These are phyloP conservation scores for Penicillium sp. DNA, from an alignment of 2,329 filamentous ascomycete species.

Conservation along the genomic window DNA sequence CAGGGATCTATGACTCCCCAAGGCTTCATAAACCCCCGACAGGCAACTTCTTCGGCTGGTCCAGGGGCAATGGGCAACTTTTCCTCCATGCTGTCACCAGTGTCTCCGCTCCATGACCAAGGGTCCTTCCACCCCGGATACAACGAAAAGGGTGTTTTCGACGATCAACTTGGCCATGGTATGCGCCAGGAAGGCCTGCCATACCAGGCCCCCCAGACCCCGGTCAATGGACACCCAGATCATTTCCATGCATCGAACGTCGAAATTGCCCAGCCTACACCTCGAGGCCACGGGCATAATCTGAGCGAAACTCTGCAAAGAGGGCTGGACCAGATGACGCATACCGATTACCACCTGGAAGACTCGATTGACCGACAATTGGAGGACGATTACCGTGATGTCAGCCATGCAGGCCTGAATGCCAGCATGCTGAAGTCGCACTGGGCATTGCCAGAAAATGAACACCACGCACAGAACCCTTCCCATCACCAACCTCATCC, in stretches of 20 bases:
- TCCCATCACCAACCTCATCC: slow-evolving; percentile 16
- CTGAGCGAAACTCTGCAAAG: slow-evolving; percentile 69
- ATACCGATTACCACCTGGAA: slow-evolving; percentile 76
- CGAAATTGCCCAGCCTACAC: slow-evolving; percentile 53
- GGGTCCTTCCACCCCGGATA: slow-evolving; percentile 31
- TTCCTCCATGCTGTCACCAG: slow-evolving; percentile 51
- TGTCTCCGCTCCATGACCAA: slow-evolving; percentile 54
- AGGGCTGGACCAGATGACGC: slow-evolving; percentile 57
- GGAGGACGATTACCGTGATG: slow-evolving; percentile 60
- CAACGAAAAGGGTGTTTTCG: slow-evolving; percentile 24
- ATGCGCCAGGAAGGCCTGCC: slow-evolving; percentile 17
- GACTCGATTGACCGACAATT: slow-evolving; percentile 69
- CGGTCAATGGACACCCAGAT: slow-evolving; percentile 27
- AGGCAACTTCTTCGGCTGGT: slow-evolving; percentile 52
- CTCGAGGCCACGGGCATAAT: slow-evolving; percentile 59
- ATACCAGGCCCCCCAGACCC: slow-evolving; percentile 26
- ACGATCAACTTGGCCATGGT: slow-evolving; percentile 22
- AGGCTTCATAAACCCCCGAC: slow-evolving; percentile 37
- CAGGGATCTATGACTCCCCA: slow-evolving; percentile 36
- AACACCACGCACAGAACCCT: slow-evolving; percentile 20
- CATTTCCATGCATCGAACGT: slow-evolving; percentile 38
- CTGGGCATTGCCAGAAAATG: slow-evolving; percentile 32
- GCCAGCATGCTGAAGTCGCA: slow-evolving; percentile 28
- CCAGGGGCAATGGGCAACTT: slow-evolving; percentile 38
- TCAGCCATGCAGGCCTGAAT: slow-evolving; percentile 20